Evolutionary conservation across 352 stramenopile genomes (phyloP), one percentile per base, ranked within the genome.

Genomic region (Labyrinthula sp.): DNA sequence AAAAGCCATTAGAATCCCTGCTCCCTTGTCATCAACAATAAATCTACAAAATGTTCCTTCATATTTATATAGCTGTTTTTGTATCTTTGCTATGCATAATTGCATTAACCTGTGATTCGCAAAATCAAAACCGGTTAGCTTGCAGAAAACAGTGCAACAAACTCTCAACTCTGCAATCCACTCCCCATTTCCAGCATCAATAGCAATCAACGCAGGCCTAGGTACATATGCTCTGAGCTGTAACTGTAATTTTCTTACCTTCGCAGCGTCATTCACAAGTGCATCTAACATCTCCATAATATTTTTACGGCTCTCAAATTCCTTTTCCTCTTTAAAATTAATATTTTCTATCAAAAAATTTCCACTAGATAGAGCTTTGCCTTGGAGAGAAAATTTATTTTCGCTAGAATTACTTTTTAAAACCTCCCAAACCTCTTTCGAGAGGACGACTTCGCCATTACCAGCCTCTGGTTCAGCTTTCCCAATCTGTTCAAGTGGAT

Each of bases 11-110:
- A 91, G 80, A 2, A 89, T 67, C 0, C 78, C 89, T 45, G 73
- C 84, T 26, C 79, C 79, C 57, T 92, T 92, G 58, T 92, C 79
- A 40, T 92, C 79, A 14, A 91, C 76, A 14, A 91, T 62, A 39
- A 90, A 92, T 56, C 90, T 89, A 63, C 91, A 92, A 49, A 92
- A 79, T 7, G 73, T 87, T 47, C 80, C 80, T 71, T 91, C 80
- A 48, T 90, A 91, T 48, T 81, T 67, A 61, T 86, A 92, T 3
- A 92, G 75, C 34, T 71, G 77, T 54, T 77, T 68, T 55, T 92
- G 80, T 5, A 90, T 79, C 3, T 62, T 56, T 17, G 63, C 25
- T n/a, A 71, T 36, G 5, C 60, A 61, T 34, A 54, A 33, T 25
- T 71, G 64, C 23, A 71, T 62, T 15, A 56, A 34, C 7, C 45